Evolutionary conservation across 2,329 filamentous ascomycete genomes (phyloP).

Genomic region (Stachybotrys echinatus): DNA sequence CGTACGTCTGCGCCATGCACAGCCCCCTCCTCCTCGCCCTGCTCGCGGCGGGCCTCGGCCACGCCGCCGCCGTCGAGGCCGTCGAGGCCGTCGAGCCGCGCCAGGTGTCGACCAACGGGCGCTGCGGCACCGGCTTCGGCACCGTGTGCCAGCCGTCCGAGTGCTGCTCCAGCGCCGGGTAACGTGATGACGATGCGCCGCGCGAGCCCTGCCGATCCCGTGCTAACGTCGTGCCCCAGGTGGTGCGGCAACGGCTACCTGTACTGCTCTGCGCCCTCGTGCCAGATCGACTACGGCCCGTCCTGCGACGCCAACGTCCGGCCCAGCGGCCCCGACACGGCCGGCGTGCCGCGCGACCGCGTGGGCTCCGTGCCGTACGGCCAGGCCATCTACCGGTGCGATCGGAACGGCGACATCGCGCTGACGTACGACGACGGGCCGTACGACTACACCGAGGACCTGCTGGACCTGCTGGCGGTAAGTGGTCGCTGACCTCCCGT

Average conservation of each 20-base stretch:
- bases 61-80: neutral
- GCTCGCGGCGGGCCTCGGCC: neutral
- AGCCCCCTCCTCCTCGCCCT: neutral
- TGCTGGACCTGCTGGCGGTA: constrained; percentile 32
- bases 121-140: constrained; percentile 34
- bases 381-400: constrained; percentile 39
- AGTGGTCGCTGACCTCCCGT: neutral
- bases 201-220: too few species aligned
- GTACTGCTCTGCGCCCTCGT: constrained; percentile 58
- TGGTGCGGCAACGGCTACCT: constrained; percentile 50
- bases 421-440: constrained; percentile 43
- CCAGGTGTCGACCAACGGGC: constrained; percentile 27
- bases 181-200: too few species aligned
- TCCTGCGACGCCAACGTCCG: constrained; percentile 56
- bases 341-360: constrained; percentile 43
- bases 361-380: constrained; percentile 52
- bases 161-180: constrained; percentile 40
- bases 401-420: constrained; percentile 29
- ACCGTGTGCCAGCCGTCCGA: constrained; percentile 25
- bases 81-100: constrained; percentile 9
- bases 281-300: constrained; percentile 55
- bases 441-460: constrained; percentile 31
- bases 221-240: constrained; percentile 17
- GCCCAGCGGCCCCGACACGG: constrained; percentile 47
- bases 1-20: neutral